Conservation (phyloP, 2,329 filamentous ascomycete species). For the Paecilomyces sp. region DNA sequence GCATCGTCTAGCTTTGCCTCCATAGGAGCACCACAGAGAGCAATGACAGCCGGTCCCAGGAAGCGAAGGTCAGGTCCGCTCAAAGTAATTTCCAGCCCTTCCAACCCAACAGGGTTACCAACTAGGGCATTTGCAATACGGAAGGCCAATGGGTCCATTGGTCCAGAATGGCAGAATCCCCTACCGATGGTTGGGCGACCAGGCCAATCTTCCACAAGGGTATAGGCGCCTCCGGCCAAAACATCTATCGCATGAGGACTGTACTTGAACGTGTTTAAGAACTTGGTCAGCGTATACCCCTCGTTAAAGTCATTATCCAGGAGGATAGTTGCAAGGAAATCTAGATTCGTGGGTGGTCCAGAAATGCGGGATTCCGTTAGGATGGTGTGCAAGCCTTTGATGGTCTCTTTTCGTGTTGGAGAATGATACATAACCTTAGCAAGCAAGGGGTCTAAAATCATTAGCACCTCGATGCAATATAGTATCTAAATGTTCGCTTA, state of each 20-base stretch:
- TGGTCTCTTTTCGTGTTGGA: conserved; percentile 33
- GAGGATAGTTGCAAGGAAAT: conserved; percentile 49
- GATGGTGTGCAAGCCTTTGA: conserved; percentile 37
- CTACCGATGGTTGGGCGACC: conserved; percentile 50
- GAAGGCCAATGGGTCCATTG: conserved; percentile 55
- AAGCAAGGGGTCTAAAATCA: conserved; percentile 43
- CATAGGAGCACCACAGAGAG: conserved; percentile 51
- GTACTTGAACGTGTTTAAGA: conserved; percentile 46
- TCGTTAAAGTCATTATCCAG: conserved; percentile 36
- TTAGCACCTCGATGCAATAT: conserved; percentile 1
- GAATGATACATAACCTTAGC: conserved; percentile 54
- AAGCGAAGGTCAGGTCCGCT: conserved; percentile 54
- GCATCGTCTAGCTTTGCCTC: conserved; percentile 45
- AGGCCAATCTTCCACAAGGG: conserved; percentile 53
- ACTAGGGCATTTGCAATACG: conserved; percentile 54
- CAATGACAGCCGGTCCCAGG: conserved; percentile 46
- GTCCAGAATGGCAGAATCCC: conserved; percentile 53
- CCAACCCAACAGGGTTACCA: conserved; percentile 46
- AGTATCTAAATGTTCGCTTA: conserved; percentile 13
- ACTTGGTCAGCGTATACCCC: conserved; percentile 52
- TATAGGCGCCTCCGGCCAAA: conserved; percentile 50
- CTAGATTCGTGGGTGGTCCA: conserved; percentile 52
- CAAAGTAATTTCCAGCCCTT: conserved; percentile 55
- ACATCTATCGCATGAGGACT: conserved; percentile 49
- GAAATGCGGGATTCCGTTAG: conserved; percentile 42